phyloP scores from a whole-genome alignment of 1,284 basidiomycete genomes.

The Gymnopus androsaceus region DNA sequence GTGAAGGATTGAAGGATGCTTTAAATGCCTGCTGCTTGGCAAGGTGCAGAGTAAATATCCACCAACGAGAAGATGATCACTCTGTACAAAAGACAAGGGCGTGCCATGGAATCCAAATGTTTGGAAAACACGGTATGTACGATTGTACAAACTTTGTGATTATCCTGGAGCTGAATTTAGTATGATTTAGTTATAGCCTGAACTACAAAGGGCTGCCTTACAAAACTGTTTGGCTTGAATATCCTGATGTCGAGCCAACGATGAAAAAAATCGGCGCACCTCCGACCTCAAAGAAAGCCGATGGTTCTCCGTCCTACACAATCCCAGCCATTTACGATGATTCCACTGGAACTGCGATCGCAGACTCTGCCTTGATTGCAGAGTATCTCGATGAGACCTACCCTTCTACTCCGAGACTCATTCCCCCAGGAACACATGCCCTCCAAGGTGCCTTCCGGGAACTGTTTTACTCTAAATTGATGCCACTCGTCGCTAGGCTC shows the following conservation, averaged over 20 bases:
- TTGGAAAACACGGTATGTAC: conserved; percentile 26
- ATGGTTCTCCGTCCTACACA: conserved; percentile 20
- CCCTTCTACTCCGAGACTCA: conserved; percentile 34
- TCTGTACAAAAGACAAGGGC: conserved; percentile 20
- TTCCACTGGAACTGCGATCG: conserved; percentile 33
- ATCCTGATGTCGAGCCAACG: conserved; percentile 37
- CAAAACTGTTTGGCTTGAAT: conserved; percentile 42
- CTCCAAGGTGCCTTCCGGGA: conserved; percentile 35
- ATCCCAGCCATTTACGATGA: conserved; percentile 30
- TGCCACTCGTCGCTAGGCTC: conserved; percentile 24
- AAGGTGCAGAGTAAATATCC: too few species aligned
- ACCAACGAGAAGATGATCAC: too few species aligned
- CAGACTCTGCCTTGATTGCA: conserved; percentile 46
- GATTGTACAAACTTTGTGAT: background rate
- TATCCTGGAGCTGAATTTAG: background rate
- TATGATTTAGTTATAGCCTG: conserved; percentile 29
- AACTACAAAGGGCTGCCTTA: conserved; percentile 45
- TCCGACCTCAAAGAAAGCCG: conserved; percentile 32
- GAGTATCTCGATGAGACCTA: conserved; percentile 48
- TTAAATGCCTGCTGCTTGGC: too few species aligned
- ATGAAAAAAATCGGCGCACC: conserved; percentile 34
- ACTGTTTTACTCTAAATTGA: conserved; percentile 22
- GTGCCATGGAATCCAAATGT: conserved; percentile 25
- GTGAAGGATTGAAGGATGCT: too few species aligned
- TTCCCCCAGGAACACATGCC: conserved; percentile 29